phyloP scores from a whole-genome alignment of 1,284 basidiomycete genomes.

The Pyrrhoderma noxium region DNA sequence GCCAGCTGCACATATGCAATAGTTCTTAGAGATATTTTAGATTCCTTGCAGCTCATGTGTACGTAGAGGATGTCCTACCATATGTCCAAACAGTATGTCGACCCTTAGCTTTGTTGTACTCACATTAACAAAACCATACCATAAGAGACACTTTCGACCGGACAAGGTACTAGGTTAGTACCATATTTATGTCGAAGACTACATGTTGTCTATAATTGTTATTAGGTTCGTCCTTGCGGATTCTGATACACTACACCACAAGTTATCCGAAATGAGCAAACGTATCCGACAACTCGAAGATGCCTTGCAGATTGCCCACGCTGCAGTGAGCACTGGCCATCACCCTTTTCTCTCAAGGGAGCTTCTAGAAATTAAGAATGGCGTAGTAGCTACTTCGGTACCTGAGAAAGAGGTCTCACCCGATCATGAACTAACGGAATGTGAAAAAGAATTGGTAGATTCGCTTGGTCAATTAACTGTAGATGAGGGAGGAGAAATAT shows the following conservation, averaged over 20 bases:
- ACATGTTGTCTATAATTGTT: not conserved
- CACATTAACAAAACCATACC: not conserved
- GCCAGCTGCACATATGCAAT: not conserved
- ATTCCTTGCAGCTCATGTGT: constrained; percentile 17
- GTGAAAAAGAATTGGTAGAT: constrained; percentile 5
- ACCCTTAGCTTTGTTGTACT: not conserved
- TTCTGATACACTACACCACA: constrained; percentile 20
- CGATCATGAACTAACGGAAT: not conserved
- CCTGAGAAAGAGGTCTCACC: not conserved
- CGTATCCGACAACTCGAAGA: constrained; percentile 22
- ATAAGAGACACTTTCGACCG: constrained; percentile 4
- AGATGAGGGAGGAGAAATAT: constrained; percentile 7
- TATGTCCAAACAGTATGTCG: constrained; percentile 16
- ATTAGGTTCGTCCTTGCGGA: constrained; percentile 19
- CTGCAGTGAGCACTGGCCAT: constrained; percentile 15
- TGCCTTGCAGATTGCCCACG: constrained; percentile 20
- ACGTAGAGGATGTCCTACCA: constrained; percentile 13
- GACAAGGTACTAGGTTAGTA: not conserved
- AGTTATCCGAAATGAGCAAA: constrained; percentile 20
- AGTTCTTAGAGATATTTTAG: not conserved
- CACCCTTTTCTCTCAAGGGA: constrained; percentile 26
- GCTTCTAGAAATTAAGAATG: constrained; percentile 22
- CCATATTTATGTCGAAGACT: no score
- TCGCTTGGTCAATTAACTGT: constrained; percentile 13
- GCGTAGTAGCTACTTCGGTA: not conserved